Conservation (phyloP, 805 yeast genomes). For the Yamadazyma insecticola region DNA sequence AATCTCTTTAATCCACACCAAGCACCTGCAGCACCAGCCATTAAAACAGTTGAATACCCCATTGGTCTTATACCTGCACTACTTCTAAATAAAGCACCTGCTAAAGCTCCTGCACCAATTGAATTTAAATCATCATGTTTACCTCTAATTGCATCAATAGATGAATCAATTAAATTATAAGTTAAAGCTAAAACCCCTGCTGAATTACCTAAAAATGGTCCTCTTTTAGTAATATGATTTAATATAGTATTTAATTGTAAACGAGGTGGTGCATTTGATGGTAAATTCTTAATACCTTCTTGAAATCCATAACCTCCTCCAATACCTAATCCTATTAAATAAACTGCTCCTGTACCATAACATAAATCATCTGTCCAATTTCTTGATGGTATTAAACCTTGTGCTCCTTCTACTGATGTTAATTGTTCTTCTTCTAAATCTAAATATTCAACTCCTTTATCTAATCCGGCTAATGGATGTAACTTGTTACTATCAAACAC, state of each 20-base stretch:
- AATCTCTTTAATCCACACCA: constrained; percentile 81
- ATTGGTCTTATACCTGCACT: constrained; percentile 82
- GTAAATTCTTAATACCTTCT: constrained; percentile 79
- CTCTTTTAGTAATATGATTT: constrained; percentile 90
- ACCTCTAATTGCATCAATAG: constrained; percentile 78
- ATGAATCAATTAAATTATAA: constrained; percentile 79
- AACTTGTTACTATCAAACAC: constrained; percentile 59
- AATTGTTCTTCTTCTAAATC: constrained; percentile 81
- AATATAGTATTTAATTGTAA: constrained; percentile 84
- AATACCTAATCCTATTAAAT: constrained; percentile 75
- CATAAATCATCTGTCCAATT: constrained; percentile 97
- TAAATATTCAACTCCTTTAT: constrained; percentile 81
- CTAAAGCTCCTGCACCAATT: constrained; percentile 79
- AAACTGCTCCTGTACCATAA: constrained; percentile 96
- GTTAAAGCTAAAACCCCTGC: constrained; percentile 91
- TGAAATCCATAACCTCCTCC: constrained; percentile 89
- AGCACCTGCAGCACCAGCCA: constrained; percentile 85
- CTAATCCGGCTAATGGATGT: constrained; percentile 92
- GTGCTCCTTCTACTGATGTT: constrained; percentile 76
- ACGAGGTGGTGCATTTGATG: constrained; percentile 71
- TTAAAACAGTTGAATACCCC: constrained; percentile 79
- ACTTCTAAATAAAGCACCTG: constrained; percentile 89
- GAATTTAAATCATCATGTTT: constrained; percentile 85
- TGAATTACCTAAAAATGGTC: constrained; percentile 92
- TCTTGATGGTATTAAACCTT: constrained; percentile 90